Evolutionary conservation across 2,329 filamentous ascomycete species (phyloP).

Genomic region (Ophiostoma sp.): DNA sequence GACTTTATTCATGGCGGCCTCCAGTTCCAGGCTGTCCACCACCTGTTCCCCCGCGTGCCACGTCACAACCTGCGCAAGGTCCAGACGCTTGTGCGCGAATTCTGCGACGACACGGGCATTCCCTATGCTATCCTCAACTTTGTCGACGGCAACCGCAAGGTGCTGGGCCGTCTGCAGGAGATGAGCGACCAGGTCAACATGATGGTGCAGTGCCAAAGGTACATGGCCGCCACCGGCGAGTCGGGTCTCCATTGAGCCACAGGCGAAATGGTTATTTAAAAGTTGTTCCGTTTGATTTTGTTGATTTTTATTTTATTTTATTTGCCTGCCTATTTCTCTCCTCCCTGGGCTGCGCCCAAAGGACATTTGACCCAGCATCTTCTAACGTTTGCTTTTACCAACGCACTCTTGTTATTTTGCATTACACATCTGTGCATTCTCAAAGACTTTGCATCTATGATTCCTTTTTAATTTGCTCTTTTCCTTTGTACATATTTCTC

Average conservation of each 20-base stretch:
- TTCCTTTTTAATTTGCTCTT: neutral
- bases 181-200: constrained; percentile 62
- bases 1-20: constrained; percentile 72
- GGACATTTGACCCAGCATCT: neutral
- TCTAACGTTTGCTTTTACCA: neutral
- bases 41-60: constrained; percentile 67
- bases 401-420: neutral
- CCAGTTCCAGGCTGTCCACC: constrained; percentile 72
- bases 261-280: neutral
- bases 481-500: neutral
- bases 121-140: constrained; percentile 64
- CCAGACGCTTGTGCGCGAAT: constrained; percentile 61
- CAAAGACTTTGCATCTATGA: neutral
- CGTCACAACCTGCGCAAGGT: constrained; percentile 65
- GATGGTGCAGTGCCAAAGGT: constrained; percentile 57
- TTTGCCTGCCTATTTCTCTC: neutral
- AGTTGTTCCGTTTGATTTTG: neutral
- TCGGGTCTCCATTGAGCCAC: constrained; percentile 41
- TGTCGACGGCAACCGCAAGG: constrained; percentile 60
- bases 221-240: constrained; percentile 51
- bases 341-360: neutral
- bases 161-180: constrained; percentile 52
- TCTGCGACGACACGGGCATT: constrained; percentile 64
- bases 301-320: neutral
- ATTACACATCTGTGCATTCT: neutral